Evolutionary conservation across 1,284 basidiomycete genomes (phyloP), one percentile per base, ranked within the genome.

Genomic region (Ceratobasidium sp.): DNA sequence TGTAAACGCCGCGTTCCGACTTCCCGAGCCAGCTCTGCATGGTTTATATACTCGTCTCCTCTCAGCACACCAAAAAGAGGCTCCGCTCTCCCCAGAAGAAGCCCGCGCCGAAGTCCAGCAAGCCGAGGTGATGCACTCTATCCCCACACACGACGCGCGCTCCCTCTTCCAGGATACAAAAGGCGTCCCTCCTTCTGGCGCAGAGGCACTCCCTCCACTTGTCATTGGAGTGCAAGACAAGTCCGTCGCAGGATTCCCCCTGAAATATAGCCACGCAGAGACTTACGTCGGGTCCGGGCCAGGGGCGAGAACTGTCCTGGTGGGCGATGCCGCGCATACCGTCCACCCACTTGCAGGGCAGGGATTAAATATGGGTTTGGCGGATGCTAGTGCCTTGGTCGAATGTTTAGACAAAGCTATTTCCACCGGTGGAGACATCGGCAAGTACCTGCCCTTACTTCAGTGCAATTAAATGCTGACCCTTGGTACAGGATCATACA

Each of bases 321-420:
- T 99, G 0, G 98, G 98, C 4, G 98, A 99, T 81, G 96, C 98
- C 0, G 97, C 96, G 16, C 98, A 99, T 79, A 94, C 94, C 0
- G 87, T 95, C 4, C 98, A 99, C 79, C 98, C 98, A 0, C 87
- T 99, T n/a, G 97, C 96, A 0, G 98, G 98, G 0, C 98, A 99
- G 80, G 98, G 97, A 0, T 84, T 99, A 50, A 99, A 99, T 80
- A 84, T 97, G 78, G 98, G 97, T 21, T 83, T 99, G 18, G 92
- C 87, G 1, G 97, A 99, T 79, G 94, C 91, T 0, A 86, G 91
- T 77, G 86, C 87, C 67, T 86, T 97, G 23, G 84, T 88, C 1
- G 82, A 84, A 44, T 89, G 88, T 76, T 87, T 96, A 50, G 82
- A 88, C 35, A 78, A 83, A 6, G 85, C 90, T 0, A 78, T 92